Evolutionary conservation across 1,284 basidiomycete genomes (phyloP).

Genomic region (Ceratobasidium sp.): DNA sequence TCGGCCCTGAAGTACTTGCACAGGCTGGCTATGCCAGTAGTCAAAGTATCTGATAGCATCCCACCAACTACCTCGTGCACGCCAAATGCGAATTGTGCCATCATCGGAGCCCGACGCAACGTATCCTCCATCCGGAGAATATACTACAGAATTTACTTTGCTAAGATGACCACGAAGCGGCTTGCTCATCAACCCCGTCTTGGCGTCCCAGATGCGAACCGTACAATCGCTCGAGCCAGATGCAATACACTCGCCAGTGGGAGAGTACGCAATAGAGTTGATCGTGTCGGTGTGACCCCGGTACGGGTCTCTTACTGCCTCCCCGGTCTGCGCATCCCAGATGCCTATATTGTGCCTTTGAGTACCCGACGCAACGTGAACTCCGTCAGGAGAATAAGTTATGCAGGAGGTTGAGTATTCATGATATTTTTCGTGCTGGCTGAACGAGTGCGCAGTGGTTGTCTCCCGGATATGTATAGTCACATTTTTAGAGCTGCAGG

Average conservation of each 20-base stretch:
- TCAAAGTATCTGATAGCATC: too few relatives aligned
- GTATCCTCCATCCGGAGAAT: too few relatives aligned
- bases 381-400: neutral
- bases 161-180: conserved; percentile 39
- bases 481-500: too few relatives aligned
- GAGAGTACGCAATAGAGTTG: neutral
- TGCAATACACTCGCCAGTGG: neutral
- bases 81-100: too few relatives aligned
- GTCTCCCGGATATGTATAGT: too few relatives aligned
- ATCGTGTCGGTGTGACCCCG: conserved; percentile 46
- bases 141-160: conserved; percentile 44
- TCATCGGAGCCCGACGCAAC: too few relatives aligned
- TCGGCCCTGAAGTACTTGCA: too few relatives aligned
- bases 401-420: neutral
- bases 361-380: conserved; percentile 47
- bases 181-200: neutral
- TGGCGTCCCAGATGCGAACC: neutral
- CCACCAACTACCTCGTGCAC: too few relatives aligned
- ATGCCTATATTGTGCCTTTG: conserved; percentile 49
- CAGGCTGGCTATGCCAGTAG: too few relatives aligned
- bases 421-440: too few relatives aligned
- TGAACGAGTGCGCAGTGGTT: too few relatives aligned
- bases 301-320: neutral
- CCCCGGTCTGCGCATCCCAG: neutral
- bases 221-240: conserved; percentile 54